A percentile compares a stretch with the other conserved stretches of the same genome.
Evolutionary conservation across 805 yeast species (phyloP).

Genomic region (Candida odintsovae): DNA sequence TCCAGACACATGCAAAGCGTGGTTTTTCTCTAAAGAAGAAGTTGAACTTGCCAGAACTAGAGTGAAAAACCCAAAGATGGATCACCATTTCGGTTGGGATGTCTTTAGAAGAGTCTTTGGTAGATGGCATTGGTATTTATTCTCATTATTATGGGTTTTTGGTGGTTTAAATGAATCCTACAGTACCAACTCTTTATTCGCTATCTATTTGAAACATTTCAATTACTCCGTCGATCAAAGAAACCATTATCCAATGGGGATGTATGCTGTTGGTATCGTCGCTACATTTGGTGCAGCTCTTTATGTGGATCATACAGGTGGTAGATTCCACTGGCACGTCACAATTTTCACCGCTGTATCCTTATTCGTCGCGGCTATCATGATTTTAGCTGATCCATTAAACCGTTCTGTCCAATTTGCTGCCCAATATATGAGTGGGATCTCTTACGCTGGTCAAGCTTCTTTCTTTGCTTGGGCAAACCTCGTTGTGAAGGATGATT

Average conservation of each 20-base stretch:
- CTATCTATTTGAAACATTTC: conserved; percentile 39
- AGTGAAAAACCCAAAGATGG: conserved; percentile 32
- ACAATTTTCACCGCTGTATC: conserved; percentile 38
- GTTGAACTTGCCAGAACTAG: conserved; percentile 36
- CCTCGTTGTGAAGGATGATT: conserved; percentile 49
- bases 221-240: conserved; percentile 38
- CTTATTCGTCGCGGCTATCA: conserved; percentile 41
- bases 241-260: conserved; percentile 51
- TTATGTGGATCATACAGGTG: conserved; percentile 37
- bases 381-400: conserved; percentile 38
- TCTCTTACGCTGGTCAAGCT: conserved; percentile 55
- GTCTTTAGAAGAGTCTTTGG: conserved; percentile 38
- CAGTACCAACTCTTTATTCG: conserved; percentile 40
- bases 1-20: conserved; percentile 40
- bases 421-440: conserved; percentile 51
- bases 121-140: conserved; percentile 54
- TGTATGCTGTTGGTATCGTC: conserved; percentile 44
- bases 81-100: conserved; percentile 30
- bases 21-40: conserved; percentile 37
- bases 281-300: conserved; percentile 39
- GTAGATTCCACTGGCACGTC: conserved; percentile 45
- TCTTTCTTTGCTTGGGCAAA: conserved; percentile 62
- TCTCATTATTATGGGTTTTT: conserved; percentile 44
- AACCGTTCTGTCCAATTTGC: conserved; percentile 36
- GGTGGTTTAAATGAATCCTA: conserved; percentile 46